Evolutionary conservation across 805 yeast genomes (phyloP), one percentile per base, ranked within the genome.

Genomic region (Kluyveromyces starmeri): DNA sequence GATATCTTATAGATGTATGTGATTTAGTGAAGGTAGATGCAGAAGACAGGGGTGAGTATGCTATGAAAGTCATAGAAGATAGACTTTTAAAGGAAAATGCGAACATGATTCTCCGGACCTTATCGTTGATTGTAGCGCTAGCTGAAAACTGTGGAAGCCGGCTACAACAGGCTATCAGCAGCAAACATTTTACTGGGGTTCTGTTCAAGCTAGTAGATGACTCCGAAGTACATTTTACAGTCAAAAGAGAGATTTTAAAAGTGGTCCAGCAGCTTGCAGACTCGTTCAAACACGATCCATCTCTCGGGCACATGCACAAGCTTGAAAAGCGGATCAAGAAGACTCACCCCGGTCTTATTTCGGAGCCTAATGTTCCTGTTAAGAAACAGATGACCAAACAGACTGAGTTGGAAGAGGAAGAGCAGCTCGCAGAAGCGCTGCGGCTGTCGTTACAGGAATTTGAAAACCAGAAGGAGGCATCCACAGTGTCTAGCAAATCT

Each of bases 91-190:
- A 64, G 23, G 58, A 62, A 18, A 78, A 77, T 47, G 88, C 83
- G 14, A 82, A 81, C 51, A 75, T 77, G 3, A 70, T 78, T 26
- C 54, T 82, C 33, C 66, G 83, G 49, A 58, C 81, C 0, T 49
- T 82, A 13, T 59, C 78, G 0, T 45, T 74, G 30, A 50, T 78
- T 14, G 68, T 70, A 19, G 72, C 85, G 5, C 48, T 82, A 19
- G 83, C 85, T 2, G 85, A 80, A 51, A 82, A 81, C 53, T 80
- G 89, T 55, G 88, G 88, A 3, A 73, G 84, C 9, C 67, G 75
- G 51, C 68, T 75, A 61, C 74, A 72, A 45, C 76, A 65, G 39
- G 75, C 73, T 44, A 70, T 82, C 23, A 75, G 83, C 13, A 67
- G 81, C 14, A 67, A 68, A 42, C 44, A 62, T 3, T 78, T 78